Conservation (phyloP, 345 rosid genomes). For the Citrus inodora region DNA sequence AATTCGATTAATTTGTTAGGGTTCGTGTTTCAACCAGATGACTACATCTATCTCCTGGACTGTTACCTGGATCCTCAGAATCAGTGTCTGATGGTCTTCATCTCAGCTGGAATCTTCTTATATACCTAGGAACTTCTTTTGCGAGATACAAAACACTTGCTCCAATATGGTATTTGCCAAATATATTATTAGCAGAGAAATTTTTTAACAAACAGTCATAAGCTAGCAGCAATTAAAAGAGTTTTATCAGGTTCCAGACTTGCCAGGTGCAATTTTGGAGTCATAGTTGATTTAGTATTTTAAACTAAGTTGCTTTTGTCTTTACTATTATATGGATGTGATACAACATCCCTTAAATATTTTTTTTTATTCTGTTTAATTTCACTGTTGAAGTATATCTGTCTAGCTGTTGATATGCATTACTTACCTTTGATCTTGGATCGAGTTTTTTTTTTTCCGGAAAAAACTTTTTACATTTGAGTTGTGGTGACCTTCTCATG, state of each 20-base stretch:
- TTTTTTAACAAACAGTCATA: not conserved
- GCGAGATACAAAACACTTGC: not conserved
- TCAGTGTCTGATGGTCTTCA: not conserved
- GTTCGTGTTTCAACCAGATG: not conserved
- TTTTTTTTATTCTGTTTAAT: not conserved
- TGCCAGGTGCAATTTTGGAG: not conserved
- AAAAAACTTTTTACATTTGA: slow-evolving; percentile 12
- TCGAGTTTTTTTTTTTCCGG: not conserved
- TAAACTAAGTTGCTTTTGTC: not conserved
- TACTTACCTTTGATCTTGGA: not conserved
- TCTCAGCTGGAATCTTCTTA: not conserved
- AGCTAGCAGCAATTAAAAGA: not conserved
- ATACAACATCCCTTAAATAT: not conserved
- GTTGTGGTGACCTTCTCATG: slow-evolving; percentile 13
- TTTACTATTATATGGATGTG: not conserved
- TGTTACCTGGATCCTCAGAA: not conserved
- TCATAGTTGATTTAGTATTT: not conserved
- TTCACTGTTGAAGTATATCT: not conserved
- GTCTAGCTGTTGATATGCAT: not conserved
- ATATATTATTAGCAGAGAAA: not conserved
- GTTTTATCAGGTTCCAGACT: not conserved
- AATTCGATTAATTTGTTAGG: not conserved
- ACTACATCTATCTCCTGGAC: not conserved
- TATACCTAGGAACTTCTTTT: not conserved
- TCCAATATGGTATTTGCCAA: not conserved